A percentile compares a stretch with the other conserved stretches of the same genome.
phyloP scores from a whole-genome alignment of 2,329 filamentous ascomycete species.

The Fusarium sp. region DNA sequence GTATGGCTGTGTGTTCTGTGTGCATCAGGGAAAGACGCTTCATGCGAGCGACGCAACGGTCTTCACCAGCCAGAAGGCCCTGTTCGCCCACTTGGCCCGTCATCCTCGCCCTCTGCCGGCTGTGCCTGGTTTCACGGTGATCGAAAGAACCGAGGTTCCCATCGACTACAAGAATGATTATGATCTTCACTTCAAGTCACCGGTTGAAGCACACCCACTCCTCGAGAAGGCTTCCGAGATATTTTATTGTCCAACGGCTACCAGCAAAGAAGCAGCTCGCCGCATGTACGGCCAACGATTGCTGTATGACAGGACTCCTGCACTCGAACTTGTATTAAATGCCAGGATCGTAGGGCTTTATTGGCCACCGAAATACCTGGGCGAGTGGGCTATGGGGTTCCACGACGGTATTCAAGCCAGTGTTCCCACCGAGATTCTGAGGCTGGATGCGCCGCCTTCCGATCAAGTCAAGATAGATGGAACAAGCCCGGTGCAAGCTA shows the following conservation, averaged over 20 bases:
- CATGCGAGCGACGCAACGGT: conserved; percentile 67
- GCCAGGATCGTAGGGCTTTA: conserved; percentile 62
- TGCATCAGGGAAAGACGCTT: conserved; percentile 60
- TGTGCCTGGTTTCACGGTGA: conserved; percentile 60
- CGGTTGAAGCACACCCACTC: conserved; percentile 56
- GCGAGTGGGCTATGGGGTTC: conserved; percentile 68
- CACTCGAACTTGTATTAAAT: conserved; percentile 60
- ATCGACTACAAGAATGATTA: conserved; percentile 59
- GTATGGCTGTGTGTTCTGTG: conserved; percentile 67
- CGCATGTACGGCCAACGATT: conserved; percentile 59
- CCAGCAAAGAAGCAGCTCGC: conserved; percentile 60
- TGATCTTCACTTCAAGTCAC: conserved; percentile 61
- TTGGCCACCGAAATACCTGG: conserved; percentile 62
- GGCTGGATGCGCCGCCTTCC: conserved; percentile 59
- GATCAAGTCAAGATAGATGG: conserved; percentile 60
- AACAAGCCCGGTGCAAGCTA: conserved; percentile 60
- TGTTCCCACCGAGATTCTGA: conserved; percentile 61
- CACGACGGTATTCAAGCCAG: conserved; percentile 64
- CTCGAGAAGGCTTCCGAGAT: conserved; percentile 56
- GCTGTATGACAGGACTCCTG: conserved; percentile 57
- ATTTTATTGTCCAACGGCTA: conserved; percentile 56
- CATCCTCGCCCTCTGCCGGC: conserved; percentile 65
- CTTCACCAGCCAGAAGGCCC: conserved; percentile 63
- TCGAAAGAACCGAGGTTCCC: conserved; percentile 58
- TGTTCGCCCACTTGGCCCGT: conserved; percentile 64